These are phyloP conservation scores for Magnaporthiopsis poae DNA, from an alignment of 2,329 filamentous ascomycete genomes.

Conservation along the genomic window DNA sequence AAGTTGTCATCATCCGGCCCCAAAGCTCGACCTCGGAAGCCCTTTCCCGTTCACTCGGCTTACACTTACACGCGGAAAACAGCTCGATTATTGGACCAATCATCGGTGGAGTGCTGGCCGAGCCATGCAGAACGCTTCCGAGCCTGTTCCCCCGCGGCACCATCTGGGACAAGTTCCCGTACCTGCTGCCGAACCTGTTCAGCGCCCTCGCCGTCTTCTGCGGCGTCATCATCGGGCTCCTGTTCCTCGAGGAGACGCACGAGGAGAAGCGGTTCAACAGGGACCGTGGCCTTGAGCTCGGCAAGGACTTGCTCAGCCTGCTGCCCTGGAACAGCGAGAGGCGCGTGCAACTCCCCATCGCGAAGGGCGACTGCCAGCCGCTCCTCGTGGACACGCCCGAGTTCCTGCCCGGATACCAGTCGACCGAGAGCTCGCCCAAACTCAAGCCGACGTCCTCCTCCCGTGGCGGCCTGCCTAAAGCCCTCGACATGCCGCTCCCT, in stretches of 20 bases:
- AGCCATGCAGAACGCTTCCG: conserved; percentile 77
- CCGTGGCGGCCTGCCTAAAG: conserved; percentile 21
- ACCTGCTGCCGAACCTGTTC: conserved; percentile 84
- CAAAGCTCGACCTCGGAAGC: neutral
- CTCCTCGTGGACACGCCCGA: conserved; percentile 50
- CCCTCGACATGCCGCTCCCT: conserved; percentile 23
- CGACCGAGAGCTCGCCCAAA: conserved; percentile 45
- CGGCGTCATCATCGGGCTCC: conserved; percentile 66
- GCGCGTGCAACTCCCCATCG: conserved; percentile 20
- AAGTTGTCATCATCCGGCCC: conserved; percentile 23
- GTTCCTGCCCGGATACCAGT: conserved; percentile 59
- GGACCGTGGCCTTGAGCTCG: conserved; percentile 68
- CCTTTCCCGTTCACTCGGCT: conserved; percentile 12
- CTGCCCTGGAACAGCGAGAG: conserved; percentile 24
- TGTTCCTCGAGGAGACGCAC: conserved; percentile 93
- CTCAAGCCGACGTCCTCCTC: conserved; percentile 26
- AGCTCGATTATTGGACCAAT: conserved; percentile 86
- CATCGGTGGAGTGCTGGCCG: conserved; percentile 79
- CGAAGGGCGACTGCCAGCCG: conserved; percentile 46
- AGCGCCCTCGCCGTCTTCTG: conserved; percentile 69
- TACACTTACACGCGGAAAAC: conserved; percentile 8
- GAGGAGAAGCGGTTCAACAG: conserved; percentile 64
- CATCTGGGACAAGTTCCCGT: conserved; percentile 79
- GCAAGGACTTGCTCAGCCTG: conserved; percentile 54
- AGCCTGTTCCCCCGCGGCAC: conserved; percentile 59